Conservation (phyloP, 2,329 filamentous ascomycete genomes). For the Aspergillus niger region DNA sequence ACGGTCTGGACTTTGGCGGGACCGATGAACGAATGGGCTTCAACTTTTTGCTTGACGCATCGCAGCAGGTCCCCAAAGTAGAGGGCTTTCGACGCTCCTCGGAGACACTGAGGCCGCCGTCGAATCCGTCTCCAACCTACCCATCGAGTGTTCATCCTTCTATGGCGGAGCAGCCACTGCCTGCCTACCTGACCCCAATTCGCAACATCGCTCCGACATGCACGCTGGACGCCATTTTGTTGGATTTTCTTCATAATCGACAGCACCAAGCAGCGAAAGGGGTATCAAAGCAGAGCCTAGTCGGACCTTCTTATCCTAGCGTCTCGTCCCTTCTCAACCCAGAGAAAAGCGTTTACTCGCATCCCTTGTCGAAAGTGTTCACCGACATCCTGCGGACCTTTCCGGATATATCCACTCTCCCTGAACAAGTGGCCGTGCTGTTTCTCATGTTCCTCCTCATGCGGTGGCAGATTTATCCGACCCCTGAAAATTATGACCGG, state of each 20-base stretch:
- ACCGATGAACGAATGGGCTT: conserved; percentile 67
- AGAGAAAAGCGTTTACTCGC: conserved; percentile 61
- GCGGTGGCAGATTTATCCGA: conserved; percentile 81
- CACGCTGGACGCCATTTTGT: conserved; percentile 74
- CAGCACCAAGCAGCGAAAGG: conserved; percentile 68
- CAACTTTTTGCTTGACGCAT: conserved; percentile 69
- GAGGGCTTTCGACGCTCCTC: conserved; percentile 45
- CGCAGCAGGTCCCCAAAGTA: conserved; percentile 57
- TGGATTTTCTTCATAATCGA: conserved; percentile 74
- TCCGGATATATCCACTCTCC: conserved; percentile 73
- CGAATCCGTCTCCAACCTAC: conserved; percentile 25
- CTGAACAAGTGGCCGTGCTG: conserved; percentile 78
- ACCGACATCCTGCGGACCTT: conserved; percentile 85
- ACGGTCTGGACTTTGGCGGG: conserved; percentile 59
- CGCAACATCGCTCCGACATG: conserved; percentile 70
- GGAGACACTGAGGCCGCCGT: conserved; percentile 28
- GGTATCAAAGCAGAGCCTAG: conserved; percentile 63
- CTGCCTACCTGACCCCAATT: conserved; percentile 48
- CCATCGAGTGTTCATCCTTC: conserved; percentile 27
- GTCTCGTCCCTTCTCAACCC: conserved; percentile 78
- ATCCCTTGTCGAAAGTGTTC: conserved; percentile 81
- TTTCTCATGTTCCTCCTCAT: conserved; percentile 87
- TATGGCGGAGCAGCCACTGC: conserved; percentile 28
- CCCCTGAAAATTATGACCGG: conserved; percentile 74
- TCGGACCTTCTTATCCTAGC: conserved; percentile 77